Conservation (phyloP, 192 early-diverging fungal species). For the Lobosporangium transversale region DNA sequence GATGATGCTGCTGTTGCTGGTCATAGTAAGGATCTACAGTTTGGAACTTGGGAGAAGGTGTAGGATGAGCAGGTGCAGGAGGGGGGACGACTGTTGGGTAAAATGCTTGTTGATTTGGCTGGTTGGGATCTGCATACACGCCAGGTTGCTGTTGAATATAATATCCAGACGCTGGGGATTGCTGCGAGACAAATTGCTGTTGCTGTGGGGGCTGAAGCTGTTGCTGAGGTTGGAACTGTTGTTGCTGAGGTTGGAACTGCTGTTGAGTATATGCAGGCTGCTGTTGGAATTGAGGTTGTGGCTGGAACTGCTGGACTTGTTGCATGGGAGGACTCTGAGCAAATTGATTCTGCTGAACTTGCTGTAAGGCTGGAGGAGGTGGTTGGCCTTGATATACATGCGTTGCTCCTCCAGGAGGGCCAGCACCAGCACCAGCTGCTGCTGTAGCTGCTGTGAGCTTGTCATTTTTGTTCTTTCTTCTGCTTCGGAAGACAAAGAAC, state of each 20-base stretch:
- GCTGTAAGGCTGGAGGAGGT: slow-evolving; percentile 3
- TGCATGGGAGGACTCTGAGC: slow-evolving; percentile 8
- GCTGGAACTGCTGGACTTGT: slow-evolving; percentile 6
- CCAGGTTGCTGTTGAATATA: slow-evolving; percentile 5
- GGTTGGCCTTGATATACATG: neutral
- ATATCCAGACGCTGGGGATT: slow-evolving; percentile 1
- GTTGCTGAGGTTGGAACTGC: slow-evolving; percentile 15
- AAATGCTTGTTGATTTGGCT: slow-evolving; percentile 11
- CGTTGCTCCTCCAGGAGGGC: neutral
- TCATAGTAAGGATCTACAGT: neutral
- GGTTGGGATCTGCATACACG: slow-evolving; percentile 6
- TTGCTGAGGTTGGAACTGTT: slow-evolving; percentile 13
- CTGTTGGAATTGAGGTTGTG: slow-evolving; percentile 6
- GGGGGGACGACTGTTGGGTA: neutral
- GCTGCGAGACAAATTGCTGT: slow-evolving; percentile 4
- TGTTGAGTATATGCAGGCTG: slow-evolving; percentile 2
- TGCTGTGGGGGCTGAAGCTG: neutral
- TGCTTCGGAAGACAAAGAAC: slow-evolving; percentile 27
- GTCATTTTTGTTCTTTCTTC: neutral
- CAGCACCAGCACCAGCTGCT: neutral
- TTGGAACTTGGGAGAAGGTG: slow-evolving; percentile 3
- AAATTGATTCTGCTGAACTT: neutral
- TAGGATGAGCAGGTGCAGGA: slow-evolving; percentile 3
- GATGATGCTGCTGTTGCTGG: slow-evolving; percentile 6
- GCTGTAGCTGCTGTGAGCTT: neutral